Conservation (phyloP, 2,329 filamentous ascomycete genomes). For the Scedosporium boydii region DNA sequence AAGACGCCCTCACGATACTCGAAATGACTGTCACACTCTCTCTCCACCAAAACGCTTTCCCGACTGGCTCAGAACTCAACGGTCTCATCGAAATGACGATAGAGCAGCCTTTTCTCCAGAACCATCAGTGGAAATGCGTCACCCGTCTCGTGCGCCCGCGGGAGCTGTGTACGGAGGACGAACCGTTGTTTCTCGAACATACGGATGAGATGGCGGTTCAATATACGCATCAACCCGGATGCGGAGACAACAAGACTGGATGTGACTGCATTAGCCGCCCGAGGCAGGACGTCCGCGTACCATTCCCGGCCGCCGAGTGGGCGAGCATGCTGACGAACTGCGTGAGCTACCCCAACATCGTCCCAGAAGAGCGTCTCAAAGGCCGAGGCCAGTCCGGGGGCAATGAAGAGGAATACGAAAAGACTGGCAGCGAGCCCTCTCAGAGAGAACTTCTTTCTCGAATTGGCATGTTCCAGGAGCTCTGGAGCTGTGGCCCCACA, state of each 20-base stretch:
- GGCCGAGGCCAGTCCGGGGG: conserved; percentile 21
- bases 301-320: conserved; percentile 49
- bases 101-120: conserved; percentile 41
- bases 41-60: conserved; percentile 48
- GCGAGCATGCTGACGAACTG: conserved; percentile 49
- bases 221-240: conserved; percentile 39
- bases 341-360: conserved; percentile 39
- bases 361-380: conserved; percentile 28
- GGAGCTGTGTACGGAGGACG: conserved; percentile 39
- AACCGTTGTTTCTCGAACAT: conserved; percentile 32
- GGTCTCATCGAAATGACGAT: conserved; percentile 51
- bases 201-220: conserved; percentile 40
- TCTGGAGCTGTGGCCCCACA: conserved; percentile 43
- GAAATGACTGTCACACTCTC: conserved; percentile 55
- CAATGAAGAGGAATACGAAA: conserved; percentile 12
- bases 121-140: conserved; percentile 50
- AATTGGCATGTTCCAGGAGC: conserved; percentile 59
- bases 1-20: conserved; percentile 46
- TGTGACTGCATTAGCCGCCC: conserved; percentile 42
- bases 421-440: conserved; percentile 6
- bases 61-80: conserved; percentile 49
- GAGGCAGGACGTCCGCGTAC: conserved; percentile 42
- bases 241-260: conserved; percentile 33
- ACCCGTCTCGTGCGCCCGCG: conserved; percentile 48
- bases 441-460: conserved; percentile 41